These are phyloP conservation scores for Physaria fendleri DNA, from an alignment of 345 rosid genomes.

Conservation along the genomic window DNA sequence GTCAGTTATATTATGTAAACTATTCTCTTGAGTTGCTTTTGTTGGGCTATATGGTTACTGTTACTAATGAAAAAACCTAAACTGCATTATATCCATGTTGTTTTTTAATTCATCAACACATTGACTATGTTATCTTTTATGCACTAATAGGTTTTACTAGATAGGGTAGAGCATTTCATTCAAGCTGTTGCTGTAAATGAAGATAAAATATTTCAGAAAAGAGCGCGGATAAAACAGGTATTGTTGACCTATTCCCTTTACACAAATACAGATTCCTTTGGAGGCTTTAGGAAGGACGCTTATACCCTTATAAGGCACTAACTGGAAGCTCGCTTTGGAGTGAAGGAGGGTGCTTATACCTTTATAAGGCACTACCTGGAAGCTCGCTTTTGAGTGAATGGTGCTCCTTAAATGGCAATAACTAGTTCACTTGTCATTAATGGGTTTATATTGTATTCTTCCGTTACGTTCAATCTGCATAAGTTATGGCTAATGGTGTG, in stretches of 20 bases:
- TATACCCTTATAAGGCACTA: constrained; percentile 2
- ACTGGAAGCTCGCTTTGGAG: constrained; percentile 5
- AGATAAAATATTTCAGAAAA: constrained; percentile 95
- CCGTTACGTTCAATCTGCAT: neutral
- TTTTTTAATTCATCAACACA: neutral
- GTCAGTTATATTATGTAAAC: neutral
- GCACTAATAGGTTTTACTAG: constrained; percentile 53
- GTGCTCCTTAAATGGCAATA: neutral
- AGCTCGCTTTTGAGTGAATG: constrained; percentile 6
- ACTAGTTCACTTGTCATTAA: neutral
- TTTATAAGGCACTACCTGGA: neutral
- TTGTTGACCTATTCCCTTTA: neutral
- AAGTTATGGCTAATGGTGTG: constrained; percentile 13
- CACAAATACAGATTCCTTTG: neutral
- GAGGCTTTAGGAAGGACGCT: constrained; percentile 1
- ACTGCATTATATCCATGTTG: neutral
- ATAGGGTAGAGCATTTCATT: constrained; percentile 83
- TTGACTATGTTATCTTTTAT: neutral
- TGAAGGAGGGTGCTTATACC: neutral
- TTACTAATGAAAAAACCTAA: neutral
- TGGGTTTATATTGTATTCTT: neutral
- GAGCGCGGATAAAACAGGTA: constrained; percentile 87
- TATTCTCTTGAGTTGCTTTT: neutral
- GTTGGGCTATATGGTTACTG: neutral
- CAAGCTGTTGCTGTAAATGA: constrained; percentile 78